Evolutionary conservation across 129 eudicot genomes (phyloP).

Genomic region (Ambrosia artemisiifolia): DNA sequence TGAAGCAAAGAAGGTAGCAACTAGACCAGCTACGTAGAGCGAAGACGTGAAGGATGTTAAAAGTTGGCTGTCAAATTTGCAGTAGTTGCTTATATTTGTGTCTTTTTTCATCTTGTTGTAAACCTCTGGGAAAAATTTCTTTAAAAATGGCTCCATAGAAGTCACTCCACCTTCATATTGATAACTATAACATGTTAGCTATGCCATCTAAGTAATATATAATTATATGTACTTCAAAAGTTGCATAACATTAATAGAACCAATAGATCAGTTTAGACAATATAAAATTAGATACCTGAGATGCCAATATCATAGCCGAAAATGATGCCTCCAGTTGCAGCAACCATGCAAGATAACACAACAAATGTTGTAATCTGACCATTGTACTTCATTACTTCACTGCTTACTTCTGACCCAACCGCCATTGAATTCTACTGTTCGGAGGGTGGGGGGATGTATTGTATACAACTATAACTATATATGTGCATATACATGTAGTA

Average conservation of each 20-base stretch:
- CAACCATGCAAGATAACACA: constrained; percentile 61
- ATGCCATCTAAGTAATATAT: too few species aligned
- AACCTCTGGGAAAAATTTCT: constrained; percentile 54
- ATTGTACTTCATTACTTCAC: constrained; percentile 33
- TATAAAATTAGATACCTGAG: constrained; percentile 40
- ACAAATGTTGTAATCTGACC: constrained; percentile 56
- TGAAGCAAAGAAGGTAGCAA: constrained; percentile 64
- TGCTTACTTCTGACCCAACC: constrained; percentile 28
- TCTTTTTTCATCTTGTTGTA: constrained; percentile 43
- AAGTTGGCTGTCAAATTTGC: constrained; percentile 58
- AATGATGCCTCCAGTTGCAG: constrained; percentile 69
- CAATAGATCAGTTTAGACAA: neutral
- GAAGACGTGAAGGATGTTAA: constrained; percentile 53
- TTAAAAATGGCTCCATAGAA: constrained; percentile 56
- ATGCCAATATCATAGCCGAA: constrained; percentile 78
- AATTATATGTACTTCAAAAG: neutral
- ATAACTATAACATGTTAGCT: constrained; percentile 11
- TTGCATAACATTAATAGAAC: neutral
- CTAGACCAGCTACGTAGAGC: constrained; percentile 48
- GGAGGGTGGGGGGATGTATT: neutral
- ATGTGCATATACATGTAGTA: neutral
- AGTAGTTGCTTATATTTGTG: constrained; percentile 49
- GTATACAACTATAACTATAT: neutral
- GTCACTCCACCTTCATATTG: constrained; percentile 56
- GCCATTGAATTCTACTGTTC: constrained; percentile 34